Percentiles rank a stretch among this genome's conserved stretches.
Conservation (phyloP, 768 basidiomycete genomes). For the Boletus speciosus region DNA sequence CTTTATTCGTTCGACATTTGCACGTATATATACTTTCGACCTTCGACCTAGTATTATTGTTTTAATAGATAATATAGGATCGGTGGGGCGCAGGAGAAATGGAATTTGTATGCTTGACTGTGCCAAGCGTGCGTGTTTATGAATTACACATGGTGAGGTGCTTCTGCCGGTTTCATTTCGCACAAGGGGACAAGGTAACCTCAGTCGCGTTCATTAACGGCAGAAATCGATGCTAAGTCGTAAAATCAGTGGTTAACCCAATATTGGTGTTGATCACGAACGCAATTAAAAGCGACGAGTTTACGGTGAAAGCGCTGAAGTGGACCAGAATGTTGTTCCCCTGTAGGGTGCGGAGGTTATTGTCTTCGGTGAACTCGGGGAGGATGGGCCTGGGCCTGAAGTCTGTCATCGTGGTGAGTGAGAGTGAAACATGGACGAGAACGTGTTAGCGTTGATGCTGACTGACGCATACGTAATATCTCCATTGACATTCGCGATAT, state of each 20-base stretch:
- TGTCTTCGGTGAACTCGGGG: neutral
- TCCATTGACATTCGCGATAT: conserved; percentile 8
- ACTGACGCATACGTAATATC: neutral
- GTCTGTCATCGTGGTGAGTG: conserved; percentile 3
- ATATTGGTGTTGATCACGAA: too few species aligned
- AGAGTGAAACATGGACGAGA: neutral
- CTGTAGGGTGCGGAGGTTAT: neutral
- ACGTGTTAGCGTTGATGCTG: neutral
- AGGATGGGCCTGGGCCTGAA: neutral
- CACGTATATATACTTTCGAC: conserved; percentile 20
- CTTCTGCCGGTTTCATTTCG: neutral
- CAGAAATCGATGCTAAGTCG: neutral
- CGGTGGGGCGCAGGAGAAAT: neutral
- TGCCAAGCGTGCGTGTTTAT: neutral
- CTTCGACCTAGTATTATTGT: conserved; percentile 20
- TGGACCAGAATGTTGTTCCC: too few species aligned
- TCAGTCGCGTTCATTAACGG: neutral
- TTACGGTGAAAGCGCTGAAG: neutral
- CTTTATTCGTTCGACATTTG: conserved; percentile 14
- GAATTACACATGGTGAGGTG: neutral
- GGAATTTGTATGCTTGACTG: neutral
- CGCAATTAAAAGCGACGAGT: too few species aligned
- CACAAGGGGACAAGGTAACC: neutral
- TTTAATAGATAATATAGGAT: conserved; percentile 8
- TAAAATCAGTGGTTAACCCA: neutral